Base-by-base conservation (phyloP, 139 green algal genomes). In the Raphidocelis subcapitata region DNA sequence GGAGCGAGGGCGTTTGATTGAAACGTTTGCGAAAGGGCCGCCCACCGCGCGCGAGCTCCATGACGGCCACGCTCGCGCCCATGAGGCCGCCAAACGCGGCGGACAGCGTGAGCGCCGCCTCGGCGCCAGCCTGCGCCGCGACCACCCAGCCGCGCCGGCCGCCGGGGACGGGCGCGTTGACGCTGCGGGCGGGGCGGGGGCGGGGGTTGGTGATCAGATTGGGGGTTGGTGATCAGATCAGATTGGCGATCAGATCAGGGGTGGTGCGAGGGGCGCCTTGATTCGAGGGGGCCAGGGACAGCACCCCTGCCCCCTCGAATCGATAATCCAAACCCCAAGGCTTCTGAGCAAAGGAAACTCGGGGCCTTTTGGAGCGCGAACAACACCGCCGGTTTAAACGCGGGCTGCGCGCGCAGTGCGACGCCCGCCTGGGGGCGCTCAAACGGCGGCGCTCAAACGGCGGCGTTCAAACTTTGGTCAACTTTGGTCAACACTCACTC, bases 41-140 rank as follows among this genome's bases (percentile, higher is more conserved):
- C 61, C 33, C 33, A 77, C 70, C 70, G 44, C 70, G 35, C 3
- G 60, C 55, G 15, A 77, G 70, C 49, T 77, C 70, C 62, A 69
- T 62, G 14, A 70, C 60, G 28, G 70, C 70, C 21, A 77, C 70
- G 24, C 46, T 36, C 26, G 62, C 59, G 31, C 70, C 70, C 70
- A 77, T 77, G 60, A 77, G 29, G 0, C 61, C 62, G 24, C 70
- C 62, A 60, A 61, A 65, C 21, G 33, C 46, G 26, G 61, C 70
- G 31, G 70, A 77, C 31, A 63, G 46, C 32, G 69, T 33, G 24
- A 77, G 61, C 5, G 60, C 47, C 61, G 70, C 36, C 49, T 77
- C 70, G 3, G 16, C 32, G 20, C 46, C 57, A 15, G 41, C 69
- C 14, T 65, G 28, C 28, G 31, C 59, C 36, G 12, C 20, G 5